Base-by-base conservation (phyloP, 2,329 filamentous ascomycete genomes). In the Ceratocystis smalleyi region DNA sequence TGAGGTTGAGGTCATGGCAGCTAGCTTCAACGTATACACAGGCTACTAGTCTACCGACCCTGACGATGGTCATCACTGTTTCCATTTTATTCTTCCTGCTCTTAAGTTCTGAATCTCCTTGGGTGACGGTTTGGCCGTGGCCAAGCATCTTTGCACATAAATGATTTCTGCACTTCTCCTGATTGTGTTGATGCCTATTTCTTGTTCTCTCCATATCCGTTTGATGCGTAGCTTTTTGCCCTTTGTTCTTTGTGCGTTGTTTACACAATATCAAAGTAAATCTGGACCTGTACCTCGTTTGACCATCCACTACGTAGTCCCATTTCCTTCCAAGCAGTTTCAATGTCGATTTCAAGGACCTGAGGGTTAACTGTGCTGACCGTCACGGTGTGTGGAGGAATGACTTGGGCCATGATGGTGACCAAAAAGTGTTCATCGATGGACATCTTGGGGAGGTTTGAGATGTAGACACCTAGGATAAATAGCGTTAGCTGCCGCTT, bases 291-390 rank as follows among this genome's bases (percentile, higher is more conserved):
- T 45, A 91, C 80, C 72, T 95, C 88, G 72, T 96, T 95, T 68
- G 84, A 86, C 86, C 88, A 95, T 6, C 86, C 84, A 45, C 82
- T 80, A 65, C 83, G 76, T 64, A 94, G 77, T 0, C 79, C 81
- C 77, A 91, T 80, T 69, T 88, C 83, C 57, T 81, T 80, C 91
- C 91, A 97, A 0, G 92, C 92, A 35, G 75, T 78, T 68, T 84
- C 81, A 12, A 89, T 73, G 76, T 97, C 89, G 64, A 97, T 81
- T 68, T 89, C 85, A 40, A 97, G 73, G 6, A 97, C 81, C 66
- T 79, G 77, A 0, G 73, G 69, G 65, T 83, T 76, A n/a, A 71
- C 70, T 40, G 76, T 73, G 62, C 79, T 83, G 59, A 85, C 75
- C 35, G 75, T 77, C 1, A 94, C 87, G 0, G 85, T 86, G 62